Conservation (phyloP, 768 basidiomycete species). For the Tremella fuciformis region DNA sequence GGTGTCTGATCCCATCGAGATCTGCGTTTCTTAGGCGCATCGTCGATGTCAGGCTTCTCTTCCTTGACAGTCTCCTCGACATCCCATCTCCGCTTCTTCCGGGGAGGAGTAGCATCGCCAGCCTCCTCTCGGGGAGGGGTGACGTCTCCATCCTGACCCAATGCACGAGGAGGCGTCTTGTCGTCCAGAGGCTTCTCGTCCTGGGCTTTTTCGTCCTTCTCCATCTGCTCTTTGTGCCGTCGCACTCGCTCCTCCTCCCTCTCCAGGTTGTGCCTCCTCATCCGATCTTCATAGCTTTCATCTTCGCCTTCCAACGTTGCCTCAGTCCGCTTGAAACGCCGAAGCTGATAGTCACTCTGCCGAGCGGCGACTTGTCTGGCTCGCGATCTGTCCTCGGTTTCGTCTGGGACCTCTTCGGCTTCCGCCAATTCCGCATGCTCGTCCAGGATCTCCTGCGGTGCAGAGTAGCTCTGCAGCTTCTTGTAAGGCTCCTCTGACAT, state of each 20-base stretch:
- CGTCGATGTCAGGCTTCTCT: slow-evolving; percentile 69
- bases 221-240: slow-evolving; percentile 82
- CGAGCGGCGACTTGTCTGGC: slow-evolving; percentile 89
- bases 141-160: slow-evolving; percentile 57
- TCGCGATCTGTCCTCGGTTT: slow-evolving; percentile 77
- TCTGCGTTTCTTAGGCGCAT: slow-evolving; percentile 82
- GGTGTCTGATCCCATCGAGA: slow-evolving; percentile 97
- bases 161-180: slow-evolving; percentile 75
- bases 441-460: slow-evolving; percentile 84
- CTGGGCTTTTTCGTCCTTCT: slow-evolving; percentile 67
- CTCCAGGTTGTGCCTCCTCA: slow-evolving; percentile 85
- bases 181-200: slow-evolving; percentile 66
- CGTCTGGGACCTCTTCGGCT: slow-evolving; percentile 69
- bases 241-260: slow-evolving; percentile 84
- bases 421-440: slow-evolving; percentile 93
- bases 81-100: slow-evolving; percentile 33
- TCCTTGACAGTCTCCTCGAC: slow-evolving; percentile 53
- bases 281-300: slow-evolving; percentile 86
- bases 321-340: slow-evolving; percentile 77
- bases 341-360: slow-evolving; percentile 91
- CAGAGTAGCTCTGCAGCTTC: slow-evolving; percentile 78
- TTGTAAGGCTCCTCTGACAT: slow-evolving; percentile 33
- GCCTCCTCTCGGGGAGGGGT: slow-evolving; percentile 51
- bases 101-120: slow-evolving; percentile 21
- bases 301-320: slow-evolving; percentile 68